Evolutionary conservation across 257 asterid species (phyloP), one percentile per base, ranked within the genome.

Genomic region (Asclepias syriaca): DNA sequence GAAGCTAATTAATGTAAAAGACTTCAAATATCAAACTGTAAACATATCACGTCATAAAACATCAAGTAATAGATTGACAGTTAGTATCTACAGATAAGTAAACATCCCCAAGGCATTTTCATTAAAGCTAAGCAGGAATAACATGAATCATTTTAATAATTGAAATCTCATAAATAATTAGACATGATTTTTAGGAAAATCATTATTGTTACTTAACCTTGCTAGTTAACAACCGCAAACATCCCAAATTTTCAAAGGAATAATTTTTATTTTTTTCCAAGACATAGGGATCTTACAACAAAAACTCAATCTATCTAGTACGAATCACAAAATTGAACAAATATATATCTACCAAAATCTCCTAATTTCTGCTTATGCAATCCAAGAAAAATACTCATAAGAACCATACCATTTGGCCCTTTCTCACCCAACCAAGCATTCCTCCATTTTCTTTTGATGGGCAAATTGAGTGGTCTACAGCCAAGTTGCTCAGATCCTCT

Each of bases 351-450:
- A 63, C 37, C 15, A 43, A 4, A 43, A 4, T 14, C 18, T 45
- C 40, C n/a, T 10, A 22, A 39, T 34, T 51, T 19, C 72, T 32
- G 27, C 39, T 7, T 61, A 77, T 8, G 27, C 59, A 43, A 64
- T 49, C 60, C 66, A 59, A 65, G 75, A 69, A 65, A 66, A 66
- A 74, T 39, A 72, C 63, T 57, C 56, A 72, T 56, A 65, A 71
- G 72, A 43, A 81, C 53, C 96, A 68, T 88, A 94, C 99, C 99
- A 94, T 91, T 85, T 94, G 97, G 37, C 97, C 99, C 87, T 81
- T 94, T 78, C 87, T 85, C 83, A 94, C 99, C 99, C 99, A 94
- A 77, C 99, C 99, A 79, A 94, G 99, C 97, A 91, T 91, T 56
- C 99, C 99, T 18, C 99, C 99, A 63, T 89, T 95, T 75, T 94